Conservation (phyloP, 2,329 filamentous ascomycete species). For the Nemania bipapillata region DNA sequence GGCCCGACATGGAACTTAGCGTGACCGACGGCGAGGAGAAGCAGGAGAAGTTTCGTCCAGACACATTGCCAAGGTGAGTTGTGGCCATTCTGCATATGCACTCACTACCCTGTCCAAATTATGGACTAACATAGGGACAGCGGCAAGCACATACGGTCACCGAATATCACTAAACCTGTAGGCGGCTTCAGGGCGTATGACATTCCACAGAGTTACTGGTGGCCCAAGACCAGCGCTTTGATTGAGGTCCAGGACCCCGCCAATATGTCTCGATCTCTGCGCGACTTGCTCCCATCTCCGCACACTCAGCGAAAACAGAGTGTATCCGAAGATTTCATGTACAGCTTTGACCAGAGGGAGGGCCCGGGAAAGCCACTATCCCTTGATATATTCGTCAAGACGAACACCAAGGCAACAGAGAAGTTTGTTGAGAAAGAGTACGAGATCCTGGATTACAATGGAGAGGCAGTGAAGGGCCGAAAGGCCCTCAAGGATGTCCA, state of each 20-base stretch:
- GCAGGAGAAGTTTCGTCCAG: slow-evolving; percentile 53
- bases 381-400: slow-evolving; percentile 55
- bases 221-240: slow-evolving; percentile 51
- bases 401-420: slow-evolving; percentile 56
- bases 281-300: slow-evolving; percentile 50
- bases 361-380: slow-evolving; percentile 55
- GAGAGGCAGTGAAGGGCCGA: slow-evolving; percentile 57
- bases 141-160: slow-evolving; percentile 25
- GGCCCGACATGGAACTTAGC: slow-evolving; percentile 17
- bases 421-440: slow-evolving; percentile 61
- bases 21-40: slow-evolving; percentile 49
- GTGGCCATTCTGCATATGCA: neutral
- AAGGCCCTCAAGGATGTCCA: slow-evolving; percentile 58
- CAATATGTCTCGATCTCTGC: slow-evolving; percentile 52
- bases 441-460: slow-evolving; percentile 60
- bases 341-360: slow-evolving; percentile 57
- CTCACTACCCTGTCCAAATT: neutral
- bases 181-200: slow-evolving; percentile 36
- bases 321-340: slow-evolving; percentile 54
- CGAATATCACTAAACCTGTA: slow-evolving; percentile 55
- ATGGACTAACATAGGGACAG: slow-evolving; percentile 20
- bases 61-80: slow-evolving; percentile 52
- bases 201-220: slow-evolving; percentile 48
- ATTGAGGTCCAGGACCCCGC: slow-evolving; percentile 54
- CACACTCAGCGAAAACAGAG: slow-evolving; percentile 41